These are phyloP conservation scores for Xylaria curta DNA, from an alignment of 495 filamentous ascomycete species.

Conservation along the genomic window DNA sequence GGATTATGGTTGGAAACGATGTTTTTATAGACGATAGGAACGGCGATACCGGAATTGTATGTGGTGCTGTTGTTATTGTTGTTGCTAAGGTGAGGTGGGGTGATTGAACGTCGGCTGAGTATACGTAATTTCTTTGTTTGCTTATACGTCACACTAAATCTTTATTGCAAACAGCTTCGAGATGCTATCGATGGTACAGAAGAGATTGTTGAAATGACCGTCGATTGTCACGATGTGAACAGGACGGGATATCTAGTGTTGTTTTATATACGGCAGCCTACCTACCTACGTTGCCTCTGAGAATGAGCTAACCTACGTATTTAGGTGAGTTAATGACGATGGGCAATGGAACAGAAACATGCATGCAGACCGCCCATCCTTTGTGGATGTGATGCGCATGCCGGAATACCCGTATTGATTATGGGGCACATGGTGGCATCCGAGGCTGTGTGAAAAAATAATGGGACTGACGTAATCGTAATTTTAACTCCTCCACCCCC, in stretches of 20 bases:
- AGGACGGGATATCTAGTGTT: neutral
- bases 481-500: no score
- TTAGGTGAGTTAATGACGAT: conserved; percentile 20
- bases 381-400: neutral
- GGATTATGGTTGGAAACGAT: conserved; percentile 2
- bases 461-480: no score
- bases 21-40: neutral
- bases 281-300: neutral
- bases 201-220: neutral
- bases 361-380: conserved; percentile 17
- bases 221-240: neutral
- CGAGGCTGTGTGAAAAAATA: no score
- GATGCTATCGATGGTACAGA: neutral
- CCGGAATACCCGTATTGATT: conserved; percentile 12
- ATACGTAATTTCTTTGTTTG: conserved; percentile 20
- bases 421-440: neutral
- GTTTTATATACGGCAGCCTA: neutral
- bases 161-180: neutral
- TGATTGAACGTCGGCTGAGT: neutral
- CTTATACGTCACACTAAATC: conserved; percentile 8
- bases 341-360: conserved; percentile 2
- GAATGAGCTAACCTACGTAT: neutral
- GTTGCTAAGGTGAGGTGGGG: neutral
- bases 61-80: neutral
- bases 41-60: neutral